Conservation (phyloP, 768 basidiomycete species). For the Pleurotus ostreatus region DNA sequence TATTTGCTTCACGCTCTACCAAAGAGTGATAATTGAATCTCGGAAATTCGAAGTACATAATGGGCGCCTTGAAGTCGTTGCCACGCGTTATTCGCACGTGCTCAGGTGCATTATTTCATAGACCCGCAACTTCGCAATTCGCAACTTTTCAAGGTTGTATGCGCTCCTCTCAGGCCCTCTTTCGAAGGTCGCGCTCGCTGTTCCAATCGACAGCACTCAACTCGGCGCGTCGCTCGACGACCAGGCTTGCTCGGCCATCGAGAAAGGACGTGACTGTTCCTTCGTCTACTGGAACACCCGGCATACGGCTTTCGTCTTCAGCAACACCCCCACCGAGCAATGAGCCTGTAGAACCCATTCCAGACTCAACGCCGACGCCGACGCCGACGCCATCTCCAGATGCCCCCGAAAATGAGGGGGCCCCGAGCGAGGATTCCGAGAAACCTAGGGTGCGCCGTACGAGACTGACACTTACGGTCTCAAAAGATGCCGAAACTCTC, state of each 20-base stretch:
- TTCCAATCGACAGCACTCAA: constrained; percentile 18
- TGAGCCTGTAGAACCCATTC: constrained; percentile 8
- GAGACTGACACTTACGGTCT: constrained; percentile 22
- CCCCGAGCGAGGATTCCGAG: constrained; percentile 36
- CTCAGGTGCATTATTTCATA: neutral
- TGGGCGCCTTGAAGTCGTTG: neutral
- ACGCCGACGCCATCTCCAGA: constrained; percentile 7
- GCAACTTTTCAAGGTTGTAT: constrained; percentile 18
- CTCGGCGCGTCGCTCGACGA: neutral
- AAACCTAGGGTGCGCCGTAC: constrained; percentile 39
- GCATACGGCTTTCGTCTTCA: constrained; percentile 17
- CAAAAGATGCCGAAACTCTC: constrained; percentile 38
- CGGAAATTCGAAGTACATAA: neutral
- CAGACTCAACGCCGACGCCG: constrained; percentile 9
- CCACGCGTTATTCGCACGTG: neutral
- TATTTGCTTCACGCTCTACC: neutral
- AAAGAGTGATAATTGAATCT: too few species aligned
- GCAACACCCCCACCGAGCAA: constrained; percentile 10
- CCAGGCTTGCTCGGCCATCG: constrained; percentile 11
- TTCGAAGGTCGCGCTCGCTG: constrained; percentile 35
- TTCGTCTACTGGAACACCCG: neutral
- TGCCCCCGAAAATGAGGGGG: constrained; percentile 12
- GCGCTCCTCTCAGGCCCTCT: constrained; percentile 31
- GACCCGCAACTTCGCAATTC: neutral
- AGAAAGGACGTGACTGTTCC: constrained; percentile 8